Conservation (phyloP, 805 yeast genomes). For the Priceomyces castillae region DNA sequence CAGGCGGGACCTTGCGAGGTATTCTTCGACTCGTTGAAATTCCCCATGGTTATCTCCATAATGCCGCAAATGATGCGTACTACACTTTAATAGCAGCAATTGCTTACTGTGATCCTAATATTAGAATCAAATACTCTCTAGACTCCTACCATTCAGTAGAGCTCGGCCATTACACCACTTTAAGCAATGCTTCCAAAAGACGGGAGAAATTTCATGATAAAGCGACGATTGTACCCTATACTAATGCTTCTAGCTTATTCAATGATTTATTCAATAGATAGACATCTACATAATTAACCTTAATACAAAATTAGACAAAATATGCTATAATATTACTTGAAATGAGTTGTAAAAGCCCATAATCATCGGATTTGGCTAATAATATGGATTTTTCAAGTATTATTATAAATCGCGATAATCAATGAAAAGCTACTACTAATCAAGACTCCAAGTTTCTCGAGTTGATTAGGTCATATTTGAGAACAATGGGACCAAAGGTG, state of each 20-base stretch:
- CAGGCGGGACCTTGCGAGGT: conserved; percentile 45
- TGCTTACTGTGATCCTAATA: conserved; percentile 48
- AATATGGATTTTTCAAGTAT: no score
- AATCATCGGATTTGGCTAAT: no score
- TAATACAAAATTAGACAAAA: no score
- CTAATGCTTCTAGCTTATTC: neutral
- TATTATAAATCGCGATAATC: no score
- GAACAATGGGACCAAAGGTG: conserved; percentile 1
- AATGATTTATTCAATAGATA: no score
- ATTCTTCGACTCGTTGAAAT: conserved; percentile 46
- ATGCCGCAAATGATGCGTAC: conserved; percentile 72
- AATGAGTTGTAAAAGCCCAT: no score
- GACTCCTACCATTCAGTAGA: conserved; percentile 14
- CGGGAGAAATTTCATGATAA: conserved; percentile 7
- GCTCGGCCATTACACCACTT: neutral
- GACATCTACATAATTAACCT: no score
- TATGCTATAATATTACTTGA: no score
- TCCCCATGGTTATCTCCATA: conserved; percentile 61
- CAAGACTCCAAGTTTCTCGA: no score
- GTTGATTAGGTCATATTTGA: no score
- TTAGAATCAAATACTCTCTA: conserved; percentile 19
- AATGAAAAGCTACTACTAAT: no score
- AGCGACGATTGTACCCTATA: conserved; percentile 5
- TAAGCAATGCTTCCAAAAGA: conserved; percentile 3
- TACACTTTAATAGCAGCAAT: conserved; percentile 54